Evolutionary conservation across 2,329 filamentous ascomycete species (phyloP).

Genomic region (Penicillium glabrum): DNA sequence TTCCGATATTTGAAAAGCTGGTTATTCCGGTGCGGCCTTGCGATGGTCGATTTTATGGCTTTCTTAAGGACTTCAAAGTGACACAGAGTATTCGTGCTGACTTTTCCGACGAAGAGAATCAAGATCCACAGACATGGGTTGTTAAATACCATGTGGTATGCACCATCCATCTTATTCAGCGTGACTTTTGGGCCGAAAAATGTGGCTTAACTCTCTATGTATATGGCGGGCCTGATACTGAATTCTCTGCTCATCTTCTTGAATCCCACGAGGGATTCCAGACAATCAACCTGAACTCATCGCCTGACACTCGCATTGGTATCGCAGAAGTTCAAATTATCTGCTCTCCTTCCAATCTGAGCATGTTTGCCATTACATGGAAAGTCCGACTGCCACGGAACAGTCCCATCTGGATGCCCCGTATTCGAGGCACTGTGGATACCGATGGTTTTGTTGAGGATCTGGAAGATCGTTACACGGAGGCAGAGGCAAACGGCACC

Average conservation of each 20-base stretch:
- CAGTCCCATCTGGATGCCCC: conserved; percentile 26
- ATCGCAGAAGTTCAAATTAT: conserved; percentile 22
- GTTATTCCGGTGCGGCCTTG: conserved; percentile 30
- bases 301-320: conserved; percentile 9
- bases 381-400: conserved; percentile 13
- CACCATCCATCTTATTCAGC: conserved; percentile 27
- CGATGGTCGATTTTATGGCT: conserved; percentile 27
- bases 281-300: conserved; percentile 19
- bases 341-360: conserved; percentile 25
- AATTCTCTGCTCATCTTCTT: conserved; percentile 21
- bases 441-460: neutral
- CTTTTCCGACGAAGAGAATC: neutral
- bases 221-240: conserved; percentile 31
- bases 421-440: conserved; percentile 16
- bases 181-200: conserved; percentile 30
- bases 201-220: conserved; percentile 30
- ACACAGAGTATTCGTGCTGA: conserved; percentile 8
- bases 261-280: conserved; percentile 9
- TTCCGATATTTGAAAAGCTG: conserved; percentile 21
- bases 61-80: conserved; percentile 31
- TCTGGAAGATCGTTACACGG: conserved; percentile 3
- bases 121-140: neutral
- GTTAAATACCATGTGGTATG: conserved; percentile 31
- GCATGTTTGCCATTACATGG: conserved; percentile 29
- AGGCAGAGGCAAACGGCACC: neutral